These are phyloP conservation scores for Bothriochloa decipiens DNA, from an alignment of 176 grass and related monocot genomes.

Conservation along the genomic window DNA sequence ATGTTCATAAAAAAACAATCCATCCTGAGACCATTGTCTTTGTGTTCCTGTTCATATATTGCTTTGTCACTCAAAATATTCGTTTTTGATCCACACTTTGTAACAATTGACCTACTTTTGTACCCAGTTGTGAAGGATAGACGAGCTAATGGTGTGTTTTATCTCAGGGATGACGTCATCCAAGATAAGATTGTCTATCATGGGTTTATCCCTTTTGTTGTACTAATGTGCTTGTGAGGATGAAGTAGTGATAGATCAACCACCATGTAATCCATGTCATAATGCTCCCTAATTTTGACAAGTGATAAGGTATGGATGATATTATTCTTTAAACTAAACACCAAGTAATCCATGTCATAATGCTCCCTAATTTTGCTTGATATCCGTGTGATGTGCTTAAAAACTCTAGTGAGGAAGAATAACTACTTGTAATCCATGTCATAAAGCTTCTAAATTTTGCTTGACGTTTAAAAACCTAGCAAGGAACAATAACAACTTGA, in stretches of 20 bases:
- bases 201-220: neutral
- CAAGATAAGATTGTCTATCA: neutral
- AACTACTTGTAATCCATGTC: too few species aligned
- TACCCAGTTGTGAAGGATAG: neutral
- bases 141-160: neutral
- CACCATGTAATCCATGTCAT: too few species aligned
- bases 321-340: too few species aligned
- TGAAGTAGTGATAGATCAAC: neutral
- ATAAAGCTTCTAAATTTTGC: too few species aligned
- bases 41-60: neutral
- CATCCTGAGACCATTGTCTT: neutral
- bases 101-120: neutral
- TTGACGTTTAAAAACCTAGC: too few species aligned
- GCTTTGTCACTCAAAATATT: neutral
- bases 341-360: neutral
- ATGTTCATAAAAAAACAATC: constrained; percentile 13
- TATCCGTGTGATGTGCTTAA: neutral
- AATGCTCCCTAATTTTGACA: too few species aligned
- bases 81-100: constrained; percentile 25
- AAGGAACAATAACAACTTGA: neutral
- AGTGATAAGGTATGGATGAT: neutral
- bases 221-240: neutral
- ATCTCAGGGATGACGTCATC: neutral
- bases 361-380: neutral
- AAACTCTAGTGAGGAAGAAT: neutral